phyloP scores from a whole-genome alignment of 2,329 filamentous ascomycete species.

The Trichoderma sp. region DNA sequence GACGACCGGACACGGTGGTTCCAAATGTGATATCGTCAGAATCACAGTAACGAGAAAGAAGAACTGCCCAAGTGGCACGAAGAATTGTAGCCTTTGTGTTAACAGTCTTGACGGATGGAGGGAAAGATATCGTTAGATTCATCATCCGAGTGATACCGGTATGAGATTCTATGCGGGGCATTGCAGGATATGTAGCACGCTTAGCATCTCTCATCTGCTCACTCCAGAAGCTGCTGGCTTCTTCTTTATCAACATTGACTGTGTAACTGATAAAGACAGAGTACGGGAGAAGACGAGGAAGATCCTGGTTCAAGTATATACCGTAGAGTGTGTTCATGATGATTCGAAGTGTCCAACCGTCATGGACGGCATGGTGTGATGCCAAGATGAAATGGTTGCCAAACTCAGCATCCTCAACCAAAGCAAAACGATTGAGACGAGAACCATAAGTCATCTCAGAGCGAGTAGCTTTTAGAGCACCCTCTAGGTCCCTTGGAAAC shows the following conservation, averaged over 20 bases:
- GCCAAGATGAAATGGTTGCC: slow-evolving; percentile 26
- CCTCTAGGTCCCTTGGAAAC: not conserved
- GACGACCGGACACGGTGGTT: slow-evolving; percentile 24
- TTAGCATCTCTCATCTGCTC: slow-evolving; percentile 2
- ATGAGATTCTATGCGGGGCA: not conserved
- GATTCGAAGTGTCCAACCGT: slow-evolving; percentile 29
- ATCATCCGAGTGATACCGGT: not conserved
- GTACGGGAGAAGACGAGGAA: slow-evolving; percentile 5
- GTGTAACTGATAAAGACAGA: slow-evolving; percentile 21
- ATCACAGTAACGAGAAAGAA: slow-evolving; percentile 24
- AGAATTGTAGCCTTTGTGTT: slow-evolving; percentile 22
- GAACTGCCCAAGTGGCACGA: slow-evolving; percentile 26
- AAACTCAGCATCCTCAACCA: not conserved
- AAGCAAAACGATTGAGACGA: not conserved
- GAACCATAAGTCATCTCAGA: slow-evolving; percentile 16
- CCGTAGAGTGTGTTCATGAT: slow-evolving; percentile 22
- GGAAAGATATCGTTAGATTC: slow-evolving; percentile 5
- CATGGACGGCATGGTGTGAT: slow-evolving; percentile 31
- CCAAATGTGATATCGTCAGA: slow-evolving; percentile 26
- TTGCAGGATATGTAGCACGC: slow-evolving; percentile 5
- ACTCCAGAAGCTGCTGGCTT: not conserved
- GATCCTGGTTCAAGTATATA: not conserved
- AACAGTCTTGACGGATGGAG: not conserved
- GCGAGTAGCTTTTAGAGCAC: not conserved
- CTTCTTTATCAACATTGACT: not conserved